Base-by-base conservation (phyloP, 257 asterid species). In the Gardenia jasminoides region DNA sequence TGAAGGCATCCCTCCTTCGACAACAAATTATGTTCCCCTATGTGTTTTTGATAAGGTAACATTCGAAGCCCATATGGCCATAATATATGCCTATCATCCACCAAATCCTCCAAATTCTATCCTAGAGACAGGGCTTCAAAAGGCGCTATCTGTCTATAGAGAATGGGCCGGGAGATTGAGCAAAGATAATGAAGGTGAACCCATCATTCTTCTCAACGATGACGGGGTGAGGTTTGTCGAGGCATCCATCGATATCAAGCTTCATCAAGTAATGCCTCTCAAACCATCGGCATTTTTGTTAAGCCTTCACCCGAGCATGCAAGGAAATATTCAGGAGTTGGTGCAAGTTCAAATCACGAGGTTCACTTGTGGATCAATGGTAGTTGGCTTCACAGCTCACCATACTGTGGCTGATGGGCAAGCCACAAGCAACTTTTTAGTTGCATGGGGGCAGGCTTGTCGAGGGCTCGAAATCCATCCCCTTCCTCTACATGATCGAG, bases 371-470 rank as follows among this genome's bases (percentile, higher is more conserved):
- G 98, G 98, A 72, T 94, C 96, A 0, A 83, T 94, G 81, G 95
- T 88, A 65, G 91, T 92, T 7, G 98, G 97, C 0, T 94, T 92
- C 87, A 91, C 97, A 0, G 82, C 96, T 31, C 96, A 94, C 88
- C 98, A 94, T 80, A 78, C 82, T 1, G 93, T 92, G 62, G 97
- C 92, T 0, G 98, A 92, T 70, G 98, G 97, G 0, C 86, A 87
- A 28, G 90, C 97, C 10, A 88, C 94, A 0, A 90, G 97, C 78
- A 90, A 82, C 56, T 94, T 94, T 69, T 70, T 94, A 75, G 94
- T 94, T 62, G 92, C 98, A 30, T 92, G 97, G 98, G 98, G 98
- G 19, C 85, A 84, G 65, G 94, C 97, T 11, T 87, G 92, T 24
- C 84, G 91, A 1, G 94, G 88, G 2, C 76, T 85, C 4, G 79